Conservation (phyloP, 768 basidiomycete genomes). For the Auricularia sp. region DNA sequence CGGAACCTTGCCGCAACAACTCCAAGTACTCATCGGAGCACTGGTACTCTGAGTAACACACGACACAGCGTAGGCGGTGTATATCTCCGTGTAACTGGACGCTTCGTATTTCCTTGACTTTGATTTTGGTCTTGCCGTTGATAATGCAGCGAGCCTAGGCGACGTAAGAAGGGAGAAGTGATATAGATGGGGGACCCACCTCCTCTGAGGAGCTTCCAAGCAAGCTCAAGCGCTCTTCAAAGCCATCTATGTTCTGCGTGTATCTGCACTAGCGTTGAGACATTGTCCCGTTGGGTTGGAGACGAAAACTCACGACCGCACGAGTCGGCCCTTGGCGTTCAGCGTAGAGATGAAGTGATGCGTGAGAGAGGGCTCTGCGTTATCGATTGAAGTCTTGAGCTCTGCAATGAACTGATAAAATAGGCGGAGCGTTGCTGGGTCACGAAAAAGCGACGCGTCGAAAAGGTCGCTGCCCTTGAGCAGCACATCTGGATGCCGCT, state of each 20-base stretch:
- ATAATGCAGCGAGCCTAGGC: constrained; percentile 18
- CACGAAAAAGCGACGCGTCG: constrained; percentile 28
- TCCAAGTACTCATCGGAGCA: constrained; percentile 54
- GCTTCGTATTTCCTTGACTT: constrained; percentile 65
- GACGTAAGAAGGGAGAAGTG: constrained; percentile 14
- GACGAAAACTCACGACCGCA: constrained; percentile 15
- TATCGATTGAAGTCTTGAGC: constrained; percentile 22
- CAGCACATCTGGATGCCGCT: constrained; percentile 20
- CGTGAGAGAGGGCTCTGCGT: constrained; percentile 28
- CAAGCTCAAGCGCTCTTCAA: constrained; percentile 76
- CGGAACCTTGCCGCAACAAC: constrained; percentile 55
- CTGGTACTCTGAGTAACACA: constrained; percentile 74
- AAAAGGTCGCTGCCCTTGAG: constrained; percentile 35
- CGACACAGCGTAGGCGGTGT: constrained; percentile 76
- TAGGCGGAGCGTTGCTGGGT: constrained; percentile 25
- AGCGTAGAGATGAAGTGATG: constrained; percentile 31
- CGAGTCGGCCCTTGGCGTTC: constrained; percentile 27
- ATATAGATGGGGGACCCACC: constrained; percentile 18
- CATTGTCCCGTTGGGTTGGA: neutral
- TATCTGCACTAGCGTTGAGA: neutral
- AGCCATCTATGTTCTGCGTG: constrained; percentile 73
- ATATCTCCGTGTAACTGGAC: constrained; percentile 94
- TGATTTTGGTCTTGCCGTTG: constrained; percentile 62
- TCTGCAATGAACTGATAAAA: constrained; percentile 36
- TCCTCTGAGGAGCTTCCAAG: constrained; percentile 49